Evolutionary conservation across 305 asterid genomes (phyloP).

Genomic region (Fraxinus paxiana): DNA sequence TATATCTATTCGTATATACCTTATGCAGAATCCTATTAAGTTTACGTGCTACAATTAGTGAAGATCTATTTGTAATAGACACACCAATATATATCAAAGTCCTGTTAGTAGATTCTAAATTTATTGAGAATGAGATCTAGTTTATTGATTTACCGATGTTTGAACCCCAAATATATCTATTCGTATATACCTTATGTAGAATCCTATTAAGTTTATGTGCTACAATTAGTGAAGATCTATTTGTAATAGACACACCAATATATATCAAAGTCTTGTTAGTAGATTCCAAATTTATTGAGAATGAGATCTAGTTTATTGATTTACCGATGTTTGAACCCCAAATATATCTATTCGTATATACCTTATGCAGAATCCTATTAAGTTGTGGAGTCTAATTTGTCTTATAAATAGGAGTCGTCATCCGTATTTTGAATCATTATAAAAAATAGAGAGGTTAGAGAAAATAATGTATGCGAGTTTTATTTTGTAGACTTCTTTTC

Average conservation of each 20-base stretch:
- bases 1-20: too few relatives aligned
- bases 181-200: too few relatives aligned
- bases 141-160: too few relatives aligned
- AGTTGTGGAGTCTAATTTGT: not conserved
- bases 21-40: too few relatives aligned
- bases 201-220: too few relatives aligned
- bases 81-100: not conserved
- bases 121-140: too few relatives aligned
- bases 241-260: not conserved
- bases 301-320: not conserved
- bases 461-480: not conserved
- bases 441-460: not conserved
- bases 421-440: not conserved
- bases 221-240: not conserved
- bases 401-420: not conserved
- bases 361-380: not conserved
- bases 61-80: not conserved
- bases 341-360: too few relatives aligned
- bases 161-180: too few relatives aligned
- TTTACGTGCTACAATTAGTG: not conserved
- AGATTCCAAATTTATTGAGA: not conserved
- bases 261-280: not conserved
- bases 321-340: not conserved
- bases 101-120: too few relatives aligned
- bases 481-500: not conserved